Percentiles rank a stretch among this genome's conserved stretches.
These are phyloP conservation scores for Myochromella boudieri DNA, from an alignment of 768 basidiomycete genomes.

Conservation along the genomic window DNA sequence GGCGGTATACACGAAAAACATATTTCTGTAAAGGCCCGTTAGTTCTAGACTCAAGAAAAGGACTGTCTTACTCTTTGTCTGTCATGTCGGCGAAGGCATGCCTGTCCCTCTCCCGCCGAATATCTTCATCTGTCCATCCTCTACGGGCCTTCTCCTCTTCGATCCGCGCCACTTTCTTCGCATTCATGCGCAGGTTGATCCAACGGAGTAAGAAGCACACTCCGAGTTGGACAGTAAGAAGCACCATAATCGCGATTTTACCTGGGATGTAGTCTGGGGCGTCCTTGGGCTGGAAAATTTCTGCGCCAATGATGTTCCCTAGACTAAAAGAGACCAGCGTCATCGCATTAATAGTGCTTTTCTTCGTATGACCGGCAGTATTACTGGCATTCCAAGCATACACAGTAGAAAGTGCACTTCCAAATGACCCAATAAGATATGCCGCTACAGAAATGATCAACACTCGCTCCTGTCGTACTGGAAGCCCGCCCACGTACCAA, in stretches of 20 bases:
- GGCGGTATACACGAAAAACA: slow-evolving; percentile 58
- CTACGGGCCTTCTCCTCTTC: slow-evolving; percentile 41
- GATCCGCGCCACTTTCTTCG: slow-evolving; percentile 40
- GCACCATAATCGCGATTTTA: slow-evolving; percentile 63
- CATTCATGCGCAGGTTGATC: slow-evolving; percentile 56
- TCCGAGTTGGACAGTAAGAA: slow-evolving; percentile 51
- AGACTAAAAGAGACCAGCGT: slow-evolving; percentile 53
- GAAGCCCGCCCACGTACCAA: slow-evolving; percentile 35
- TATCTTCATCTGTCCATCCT: slow-evolving; percentile 60
- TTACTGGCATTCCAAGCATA: slow-evolving; percentile 69
- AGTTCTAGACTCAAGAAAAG: neutral
- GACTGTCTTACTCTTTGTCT: slow-evolving; percentile 53
- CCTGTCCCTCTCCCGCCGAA: slow-evolving; percentile 56
- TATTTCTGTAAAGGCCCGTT: no score
- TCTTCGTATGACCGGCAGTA: slow-evolving; percentile 66
- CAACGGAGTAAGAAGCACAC: slow-evolving; percentile 49
- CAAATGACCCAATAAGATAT: slow-evolving; percentile 56
- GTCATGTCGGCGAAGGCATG: slow-evolving; percentile 65
- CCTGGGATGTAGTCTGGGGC: slow-evolving; percentile 65
- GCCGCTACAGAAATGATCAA: slow-evolving; percentile 30
- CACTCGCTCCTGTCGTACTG: neutral
- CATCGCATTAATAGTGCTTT: slow-evolving; percentile 64
- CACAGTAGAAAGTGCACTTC: slow-evolving; percentile 55
- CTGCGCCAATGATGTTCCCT: slow-evolving; percentile 63
- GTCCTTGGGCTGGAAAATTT: slow-evolving; percentile 62